Base-by-base conservation (phyloP, 345 rosid species). In the Ceriops tagal region DNA sequence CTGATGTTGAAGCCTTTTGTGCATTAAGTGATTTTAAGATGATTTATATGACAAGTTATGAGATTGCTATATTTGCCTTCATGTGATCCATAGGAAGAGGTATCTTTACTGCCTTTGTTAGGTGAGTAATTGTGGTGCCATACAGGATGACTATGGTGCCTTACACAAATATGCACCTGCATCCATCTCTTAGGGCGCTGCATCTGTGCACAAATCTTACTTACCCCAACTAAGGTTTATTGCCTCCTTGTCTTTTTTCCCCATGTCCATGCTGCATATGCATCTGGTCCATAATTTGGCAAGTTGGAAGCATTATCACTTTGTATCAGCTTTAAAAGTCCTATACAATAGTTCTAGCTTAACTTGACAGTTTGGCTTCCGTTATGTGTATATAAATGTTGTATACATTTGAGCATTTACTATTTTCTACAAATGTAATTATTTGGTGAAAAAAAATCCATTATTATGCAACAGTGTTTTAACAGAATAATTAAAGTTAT, bases 41-140 rank as follows among this genome's bases (percentile, higher is more conserved):
- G 59, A 64, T 35, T 60, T 37, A 4, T 65, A 15, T 30, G 34
- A 61, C 39, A n/a, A 5, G 3, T 52, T n/a, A 61, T 68, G 58
- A 60, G 28, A 46, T 51, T 19, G 37, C 67, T 72, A 2, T 66
- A 52, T 67, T 46, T 66, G 61, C 52, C 70, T 18, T 73, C 57
- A 15, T 72, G 61, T 71, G 71, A 59, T 57, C 61, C 62, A 47
- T 74, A 66, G 82, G 81, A 78, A 72, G 78, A 79, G 75, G 76
- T 73, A 66, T 83, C 31, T 78, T 74, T 72, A n/a, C 73, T 80
- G 78, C 83, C 84, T 85, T 79, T 73, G 80, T 82, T 76, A 77
- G 87, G 80, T 80, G 86, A 80, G 90, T 83, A 83, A 85, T 83
- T 80, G 79, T 82, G 75, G 82, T 89, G 84, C 77, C 82, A 78